Base-by-base conservation (phyloP, 176 grass and related monocot genomes). In the Carex littledalei region DNA sequence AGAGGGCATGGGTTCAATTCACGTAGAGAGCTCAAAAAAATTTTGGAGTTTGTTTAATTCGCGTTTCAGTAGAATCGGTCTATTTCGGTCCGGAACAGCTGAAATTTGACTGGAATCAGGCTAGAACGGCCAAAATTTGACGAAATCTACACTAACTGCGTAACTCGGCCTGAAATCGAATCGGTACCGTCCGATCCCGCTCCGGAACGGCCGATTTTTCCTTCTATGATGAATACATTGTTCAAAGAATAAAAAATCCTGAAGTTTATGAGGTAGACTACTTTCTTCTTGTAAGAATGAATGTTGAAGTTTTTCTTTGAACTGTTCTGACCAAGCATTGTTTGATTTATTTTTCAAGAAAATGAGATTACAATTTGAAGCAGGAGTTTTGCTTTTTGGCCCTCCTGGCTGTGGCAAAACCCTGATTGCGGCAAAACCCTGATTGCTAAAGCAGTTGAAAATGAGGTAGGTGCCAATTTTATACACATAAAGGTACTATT, bases 371-470 rank as follows among this genome's bases (percentile, higher is more conserved):
- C 92, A 90, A 85, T 77, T 95, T 88, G 89, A 95, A 86, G 96
- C 88, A 81, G 96, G 96, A 8, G 86, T 95, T 88, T 80, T 98
- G 80, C 81, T 98, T 17, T 98, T 92, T 88, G 96, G 96, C 80
- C 93, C 93, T 87, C 96, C 96, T 29, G 96, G 96, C 68, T 98
- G 96, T 69, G 96, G 96, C 20, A 98, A 98, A 98, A 98, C 96
- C 68, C 83, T 98, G 53, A 95, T 98, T 85, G 95, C 95, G 96
- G 96, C 20, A 98, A 98, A 98, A 98, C 96, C 68, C 83, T 98
- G 53, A 95, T 98, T 85, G 95, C 95, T 41, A 98, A 98, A 93
- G 95, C 93, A 63, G 93, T 98, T 85, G 95, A 91, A 32, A 92
- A 98, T 86, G 95, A 94, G 15, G 93, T 93, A 86, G 95, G 95